Conservation (phyloP, 2,329 filamentous ascomycete species). For the Corniculantispora saksenae region DNA sequence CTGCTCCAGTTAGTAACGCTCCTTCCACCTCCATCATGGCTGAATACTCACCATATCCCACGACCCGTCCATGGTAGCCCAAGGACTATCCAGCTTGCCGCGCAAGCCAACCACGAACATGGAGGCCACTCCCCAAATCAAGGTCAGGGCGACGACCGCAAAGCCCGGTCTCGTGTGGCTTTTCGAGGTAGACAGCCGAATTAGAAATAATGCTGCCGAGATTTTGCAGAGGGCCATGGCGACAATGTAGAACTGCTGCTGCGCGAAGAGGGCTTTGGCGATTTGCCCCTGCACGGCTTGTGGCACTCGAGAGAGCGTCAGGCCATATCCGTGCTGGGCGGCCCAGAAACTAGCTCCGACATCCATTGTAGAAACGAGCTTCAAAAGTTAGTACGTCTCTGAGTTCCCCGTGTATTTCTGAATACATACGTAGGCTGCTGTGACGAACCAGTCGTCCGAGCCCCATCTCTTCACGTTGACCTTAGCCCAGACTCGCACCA, state of each 20-base stretch:
- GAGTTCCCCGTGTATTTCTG: neutral
- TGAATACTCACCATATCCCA: neutral
- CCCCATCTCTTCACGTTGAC: slow-evolving; percentile 1
- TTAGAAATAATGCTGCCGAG: neutral
- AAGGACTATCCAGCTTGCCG: neutral
- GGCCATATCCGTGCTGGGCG: neutral
- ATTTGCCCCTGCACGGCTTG: neutral
- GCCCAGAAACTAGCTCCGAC: neutral
- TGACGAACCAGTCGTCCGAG: neutral
- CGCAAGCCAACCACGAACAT: neutral
- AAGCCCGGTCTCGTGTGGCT: neutral
- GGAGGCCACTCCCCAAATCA: neutral
- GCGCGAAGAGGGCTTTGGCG: neutral
- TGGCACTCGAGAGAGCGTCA: neutral
- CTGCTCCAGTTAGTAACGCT: neutral
- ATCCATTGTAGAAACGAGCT: neutral
- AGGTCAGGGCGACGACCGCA: neutral
- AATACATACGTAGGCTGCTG: neutral
- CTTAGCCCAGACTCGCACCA: slow-evolving; percentile 1
- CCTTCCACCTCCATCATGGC: neutral
- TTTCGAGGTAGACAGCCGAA: neutral
- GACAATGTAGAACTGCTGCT: slow-evolving; percentile 1
- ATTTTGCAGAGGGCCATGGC: slow-evolving; percentile 1
- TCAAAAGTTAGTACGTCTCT: neutral
- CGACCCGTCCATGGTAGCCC: neutral